Conservation (phyloP, 768 basidiomycete species). For the Boletellus ananas region DNA sequence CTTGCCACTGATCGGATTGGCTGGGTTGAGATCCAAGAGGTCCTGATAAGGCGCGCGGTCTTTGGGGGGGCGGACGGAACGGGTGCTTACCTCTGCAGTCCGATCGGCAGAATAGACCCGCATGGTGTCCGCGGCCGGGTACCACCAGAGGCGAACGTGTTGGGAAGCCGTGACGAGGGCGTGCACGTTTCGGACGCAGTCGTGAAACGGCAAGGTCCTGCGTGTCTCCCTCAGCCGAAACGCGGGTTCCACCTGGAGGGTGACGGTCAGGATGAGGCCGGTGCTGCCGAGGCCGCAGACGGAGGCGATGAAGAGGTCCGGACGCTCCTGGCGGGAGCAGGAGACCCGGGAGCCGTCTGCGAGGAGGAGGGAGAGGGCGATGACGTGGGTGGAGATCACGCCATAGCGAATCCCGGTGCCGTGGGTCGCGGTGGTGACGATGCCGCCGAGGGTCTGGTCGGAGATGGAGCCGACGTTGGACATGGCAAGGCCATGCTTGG, state of each 20-base stretch:
- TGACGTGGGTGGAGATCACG: conserved; percentile 79
- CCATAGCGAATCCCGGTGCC: conserved; percentile 79
- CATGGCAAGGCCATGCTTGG: conserved; percentile 71
- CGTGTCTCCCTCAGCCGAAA: conserved; percentile 79
- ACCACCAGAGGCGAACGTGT: conserved; percentile 96
- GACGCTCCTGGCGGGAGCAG: conserved; percentile 59
- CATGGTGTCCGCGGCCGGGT: conserved; percentile 70
- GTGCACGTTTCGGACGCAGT: conserved; percentile 57
- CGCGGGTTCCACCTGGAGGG: conserved; percentile 73
- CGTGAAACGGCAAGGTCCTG: conserved; percentile 56
- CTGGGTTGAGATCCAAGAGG: conserved; percentile 36
- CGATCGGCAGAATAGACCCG: conserved; percentile 73
- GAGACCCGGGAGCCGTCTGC: conserved; percentile 68
- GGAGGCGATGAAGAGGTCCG: conserved; percentile 84
- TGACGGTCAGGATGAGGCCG: conserved; percentile 78
- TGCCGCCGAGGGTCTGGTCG: conserved; percentile 90
- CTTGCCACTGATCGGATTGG: conserved; percentile 46
- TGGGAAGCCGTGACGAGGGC: conserved; percentile 59
- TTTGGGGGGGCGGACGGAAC: conserved; percentile 10
- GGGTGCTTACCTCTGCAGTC: conserved; percentile 63
- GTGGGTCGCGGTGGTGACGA: conserved; percentile 93
- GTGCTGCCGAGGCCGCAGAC: conserved; percentile 90
- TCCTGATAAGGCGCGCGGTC: conserved; percentile 4
- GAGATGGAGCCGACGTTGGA: conserved; percentile 94
- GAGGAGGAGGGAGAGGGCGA: conserved; percentile 69